These are phyloP conservation scores for Acrocalymma vagum DNA, from an alignment of 2,329 filamentous ascomycete species.

Conservation along the genomic window DNA sequence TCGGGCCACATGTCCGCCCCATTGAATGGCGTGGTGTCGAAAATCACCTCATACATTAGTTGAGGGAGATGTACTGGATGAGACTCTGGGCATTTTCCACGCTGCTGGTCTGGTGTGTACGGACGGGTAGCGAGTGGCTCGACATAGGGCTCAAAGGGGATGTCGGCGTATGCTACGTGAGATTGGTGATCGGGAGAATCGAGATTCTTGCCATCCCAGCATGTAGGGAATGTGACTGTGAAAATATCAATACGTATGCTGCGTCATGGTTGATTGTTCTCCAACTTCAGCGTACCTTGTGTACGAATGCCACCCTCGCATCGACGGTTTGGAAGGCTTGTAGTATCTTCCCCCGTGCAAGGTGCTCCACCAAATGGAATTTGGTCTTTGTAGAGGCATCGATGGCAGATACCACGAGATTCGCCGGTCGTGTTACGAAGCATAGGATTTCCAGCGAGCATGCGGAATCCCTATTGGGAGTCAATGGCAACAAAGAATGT, in stretches of 20 bases:
- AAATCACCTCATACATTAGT: slow-evolving; percentile 58
- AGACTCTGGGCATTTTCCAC: slow-evolving; percentile 52
- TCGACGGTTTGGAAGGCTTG: slow-evolving; percentile 43
- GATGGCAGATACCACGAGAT: slow-evolving; percentile 39
- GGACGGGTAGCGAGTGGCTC: slow-evolving; percentile 24
- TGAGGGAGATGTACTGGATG: slow-evolving; percentile 57
- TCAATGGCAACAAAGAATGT: slow-evolving; percentile 14
- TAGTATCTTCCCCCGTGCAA: slow-evolving; percentile 48
- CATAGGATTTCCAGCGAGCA: slow-evolving; percentile 55
- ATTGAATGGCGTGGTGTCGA: slow-evolving; percentile 49
- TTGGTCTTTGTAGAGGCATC: slow-evolving; percentile 40
- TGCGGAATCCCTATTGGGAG: slow-evolving; percentile 55
- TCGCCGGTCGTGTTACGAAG: slow-evolving; percentile 36
- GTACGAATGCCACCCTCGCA: slow-evolving; percentile 57
- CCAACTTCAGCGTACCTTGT: no score
- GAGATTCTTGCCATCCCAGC: slow-evolving; percentile 60
- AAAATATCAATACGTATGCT: no score
- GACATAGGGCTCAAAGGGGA: slow-evolving; percentile 37
- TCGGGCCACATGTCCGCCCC: slow-evolving; percentile 29
- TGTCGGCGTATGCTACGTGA: slow-evolving; percentile 54
- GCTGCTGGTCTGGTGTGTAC: slow-evolving; percentile 24
- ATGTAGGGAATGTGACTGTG: slow-evolving; percentile 58
- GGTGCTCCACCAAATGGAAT: slow-evolving; percentile 46
- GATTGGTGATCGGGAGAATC: slow-evolving; percentile 65
- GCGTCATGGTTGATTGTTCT: no score